Conservation (phyloP, 495 filamentous ascomycete genomes). For the Penicillium cataractarum region DNA sequence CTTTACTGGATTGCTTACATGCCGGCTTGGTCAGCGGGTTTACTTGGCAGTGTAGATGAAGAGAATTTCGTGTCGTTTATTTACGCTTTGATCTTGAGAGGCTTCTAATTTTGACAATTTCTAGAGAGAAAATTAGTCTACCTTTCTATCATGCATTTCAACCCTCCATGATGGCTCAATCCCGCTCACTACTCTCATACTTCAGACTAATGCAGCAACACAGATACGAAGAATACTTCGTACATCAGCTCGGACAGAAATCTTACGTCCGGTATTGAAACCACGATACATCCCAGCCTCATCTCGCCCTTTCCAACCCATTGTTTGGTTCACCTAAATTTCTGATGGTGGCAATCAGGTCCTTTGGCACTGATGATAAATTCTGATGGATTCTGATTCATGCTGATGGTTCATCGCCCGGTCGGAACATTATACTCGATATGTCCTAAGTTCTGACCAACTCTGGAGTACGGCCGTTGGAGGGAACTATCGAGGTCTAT, state of each 20-base stretch:
- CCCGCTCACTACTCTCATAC: too few relatives aligned
- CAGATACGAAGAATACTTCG: constrained; percentile 2
- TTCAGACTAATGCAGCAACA: background rate
- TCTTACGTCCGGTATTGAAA: constrained; percentile 17
- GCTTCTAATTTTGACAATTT: too few relatives aligned
- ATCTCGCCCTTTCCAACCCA: background rate
- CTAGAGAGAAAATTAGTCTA: too few relatives aligned
- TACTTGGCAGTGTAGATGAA: constrained; percentile 5
- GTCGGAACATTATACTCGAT: constrained; percentile 1
- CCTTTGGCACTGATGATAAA: constrained; percentile 12
- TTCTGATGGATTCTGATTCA: background rate
- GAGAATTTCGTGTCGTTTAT: background rate
- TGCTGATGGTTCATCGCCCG: too few relatives aligned
- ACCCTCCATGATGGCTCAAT: background rate
- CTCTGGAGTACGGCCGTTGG: background rate
- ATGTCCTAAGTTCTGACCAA: background rate
- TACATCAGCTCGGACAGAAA: constrained; percentile 1
- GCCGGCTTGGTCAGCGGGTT: constrained; percentile 17
- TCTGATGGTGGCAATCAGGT: constrained; percentile 30
- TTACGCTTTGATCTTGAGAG: too few relatives aligned
- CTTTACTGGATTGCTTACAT: constrained; percentile 6
- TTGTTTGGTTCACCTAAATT: constrained; percentile 28
- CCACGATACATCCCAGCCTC: constrained; percentile 10
- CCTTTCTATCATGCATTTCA: background rate
- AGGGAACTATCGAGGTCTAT: background rate